phyloP scores from a whole-genome alignment of 208 protist species.

The Plasmodiophora brassicae region DNA sequence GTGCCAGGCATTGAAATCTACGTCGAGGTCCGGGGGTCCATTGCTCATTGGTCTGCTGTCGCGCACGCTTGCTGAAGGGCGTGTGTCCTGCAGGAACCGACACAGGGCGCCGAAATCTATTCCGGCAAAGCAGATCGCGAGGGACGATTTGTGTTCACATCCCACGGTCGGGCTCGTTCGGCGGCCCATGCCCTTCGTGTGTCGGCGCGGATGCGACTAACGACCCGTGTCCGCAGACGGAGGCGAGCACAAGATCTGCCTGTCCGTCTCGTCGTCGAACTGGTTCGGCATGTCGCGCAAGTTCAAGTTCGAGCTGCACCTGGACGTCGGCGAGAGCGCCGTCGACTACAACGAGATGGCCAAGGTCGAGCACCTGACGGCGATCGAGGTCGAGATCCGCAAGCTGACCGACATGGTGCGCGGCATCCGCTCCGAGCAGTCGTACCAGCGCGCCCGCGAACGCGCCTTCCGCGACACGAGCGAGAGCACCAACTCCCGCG shows the following conservation, averaged over 20 bases:
- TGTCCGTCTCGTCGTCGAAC: neutral
- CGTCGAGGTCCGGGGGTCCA: neutral
- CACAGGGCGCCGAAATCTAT: neutral
- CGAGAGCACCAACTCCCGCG: conserved; percentile 39
- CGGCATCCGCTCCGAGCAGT: neutral
- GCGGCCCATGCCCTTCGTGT: neutral
- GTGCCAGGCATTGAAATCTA: neutral
- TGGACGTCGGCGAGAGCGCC: neutral
- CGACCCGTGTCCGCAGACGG: neutral
- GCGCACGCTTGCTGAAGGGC: neutral
- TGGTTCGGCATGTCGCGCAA: neutral
- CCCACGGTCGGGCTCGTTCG: neutral
- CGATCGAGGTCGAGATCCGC: conserved; percentile 1
- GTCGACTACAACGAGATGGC: neutral
- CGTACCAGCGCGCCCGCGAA: neutral
- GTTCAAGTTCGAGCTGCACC: neutral
- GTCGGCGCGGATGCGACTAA: neutral
- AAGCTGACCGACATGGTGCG: neutral
- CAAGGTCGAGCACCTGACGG: conserved; percentile 14
- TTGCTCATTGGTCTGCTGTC: neutral
- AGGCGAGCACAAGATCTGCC: neutral
- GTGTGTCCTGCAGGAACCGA: neutral
- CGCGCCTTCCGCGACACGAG: neutral
- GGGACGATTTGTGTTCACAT: neutral
- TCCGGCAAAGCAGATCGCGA: neutral